A percentile compares a stretch with the other conserved stretches of the same genome.
phyloP scores from a whole-genome alignment of 2,329 filamentous ascomycete species.

The Alternaria sp. region DNA sequence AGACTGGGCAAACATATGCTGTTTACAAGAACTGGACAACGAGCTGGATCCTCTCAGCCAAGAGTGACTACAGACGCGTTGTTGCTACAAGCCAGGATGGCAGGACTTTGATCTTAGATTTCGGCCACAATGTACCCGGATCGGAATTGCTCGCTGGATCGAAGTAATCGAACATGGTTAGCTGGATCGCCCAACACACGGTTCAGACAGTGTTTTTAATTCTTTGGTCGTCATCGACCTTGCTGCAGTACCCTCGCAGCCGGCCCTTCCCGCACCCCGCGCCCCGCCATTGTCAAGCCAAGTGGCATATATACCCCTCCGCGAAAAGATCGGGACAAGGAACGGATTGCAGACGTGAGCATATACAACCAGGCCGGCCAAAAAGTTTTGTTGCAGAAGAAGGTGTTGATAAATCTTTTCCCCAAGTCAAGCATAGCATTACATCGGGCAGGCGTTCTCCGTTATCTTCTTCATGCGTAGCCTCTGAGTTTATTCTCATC shows the following conservation, averaged over 20 bases:
- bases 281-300: not conserved
- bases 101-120: conserved; percentile 92
- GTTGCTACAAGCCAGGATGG: conserved; percentile 95
- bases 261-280: not conserved
- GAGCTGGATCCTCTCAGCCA: conserved; percentile 95
- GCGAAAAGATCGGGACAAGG: not conserved
- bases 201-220: not conserved
- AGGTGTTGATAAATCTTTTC: not conserved
- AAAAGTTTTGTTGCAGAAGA: not conserved
- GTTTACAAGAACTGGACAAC: conserved; percentile 94
- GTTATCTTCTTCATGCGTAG: not conserved
- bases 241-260: not conserved
- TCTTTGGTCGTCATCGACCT: not conserved
- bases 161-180: not conserved
- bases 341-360: not conserved
- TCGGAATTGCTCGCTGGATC: conserved; percentile 55
- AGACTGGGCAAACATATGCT: conserved; percentile 76
- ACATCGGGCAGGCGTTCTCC: not conserved
- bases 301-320: not conserved
- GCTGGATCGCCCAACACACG: not conserved
- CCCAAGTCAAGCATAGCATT: conserved; percentile 9
- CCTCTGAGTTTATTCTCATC: not conserved
- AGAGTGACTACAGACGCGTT: conserved; percentile 93
- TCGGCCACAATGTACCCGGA: conserved; percentile 68
- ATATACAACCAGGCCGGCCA: not conserved